Percentiles rank a stretch among this genome's conserved stretches.
Evolutionary conservation across 1,284 basidiomycete species (phyloP).

Genomic region (Marasmius tenuissimus): DNA sequence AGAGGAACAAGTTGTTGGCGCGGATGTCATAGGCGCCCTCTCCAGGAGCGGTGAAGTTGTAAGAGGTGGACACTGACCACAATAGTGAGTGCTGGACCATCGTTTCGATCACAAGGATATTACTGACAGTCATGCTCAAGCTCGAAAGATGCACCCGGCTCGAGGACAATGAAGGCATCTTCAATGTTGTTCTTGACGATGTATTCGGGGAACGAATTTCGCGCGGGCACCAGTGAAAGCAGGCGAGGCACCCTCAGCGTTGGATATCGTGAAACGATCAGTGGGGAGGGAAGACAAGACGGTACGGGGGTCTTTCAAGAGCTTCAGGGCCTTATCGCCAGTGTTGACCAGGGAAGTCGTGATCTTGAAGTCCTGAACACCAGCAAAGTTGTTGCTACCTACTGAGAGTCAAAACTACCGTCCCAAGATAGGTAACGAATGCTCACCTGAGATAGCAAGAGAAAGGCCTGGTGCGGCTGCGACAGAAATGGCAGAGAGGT

Average conservation of each 20-base stretch:
- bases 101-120: background rate
- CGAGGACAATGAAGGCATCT: slow-evolving; percentile 37
- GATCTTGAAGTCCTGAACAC: slow-evolving; percentile 41
- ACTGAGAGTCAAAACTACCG: background rate
- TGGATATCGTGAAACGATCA: slow-evolving; percentile 41
- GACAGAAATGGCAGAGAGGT: slow-evolving; percentile 15
- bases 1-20: slow-evolving; percentile 42
- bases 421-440: background rate
- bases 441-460: slow-evolving; percentile 7
- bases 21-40: slow-evolving; percentile 41
- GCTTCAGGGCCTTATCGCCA: slow-evolving; percentile 44
- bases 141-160: slow-evolving; percentile 39
- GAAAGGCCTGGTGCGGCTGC: no score
- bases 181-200: slow-evolving; percentile 20
- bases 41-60: slow-evolving; percentile 46
- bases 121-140: slow-evolving; percentile 43
- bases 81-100: background rate
- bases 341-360: slow-evolving; percentile 44
- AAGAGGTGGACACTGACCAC: slow-evolving; percentile 40
- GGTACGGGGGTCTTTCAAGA: slow-evolving; percentile 45
- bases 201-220: slow-evolving; percentile 30
- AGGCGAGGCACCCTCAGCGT: slow-evolving; percentile 33
- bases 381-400: slow-evolving; percentile 37
- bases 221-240: slow-evolving; percentile 41
- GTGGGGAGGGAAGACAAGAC: slow-evolving; percentile 40